phyloP scores from a whole-genome alignment of 768 basidiomycete genomes.

The Lentinus tigrinus region DNA sequence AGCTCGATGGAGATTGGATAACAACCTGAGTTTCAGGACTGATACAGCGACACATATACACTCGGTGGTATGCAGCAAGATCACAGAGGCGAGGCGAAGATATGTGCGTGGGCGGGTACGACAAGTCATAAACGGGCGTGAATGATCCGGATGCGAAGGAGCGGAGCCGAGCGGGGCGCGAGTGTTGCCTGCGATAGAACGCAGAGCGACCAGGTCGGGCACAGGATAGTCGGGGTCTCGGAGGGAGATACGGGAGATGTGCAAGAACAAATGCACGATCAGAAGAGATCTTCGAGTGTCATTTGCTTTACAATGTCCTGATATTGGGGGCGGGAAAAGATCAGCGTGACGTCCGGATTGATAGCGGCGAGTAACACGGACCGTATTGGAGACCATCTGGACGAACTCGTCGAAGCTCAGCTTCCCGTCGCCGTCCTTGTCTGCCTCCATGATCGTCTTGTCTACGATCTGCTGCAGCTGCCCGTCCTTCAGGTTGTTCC shows the following conservation, averaged over 20 bases:
- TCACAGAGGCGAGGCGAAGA: constrained; percentile 2
- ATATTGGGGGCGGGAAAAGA: no score
- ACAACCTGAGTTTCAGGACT: constrained; percentile 10
- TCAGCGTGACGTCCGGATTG: background rate
- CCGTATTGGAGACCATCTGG: constrained; percentile 95
- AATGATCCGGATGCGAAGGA: background rate
- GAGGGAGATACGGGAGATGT: background rate
- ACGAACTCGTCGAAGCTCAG: constrained; percentile 97
- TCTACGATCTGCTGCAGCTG: constrained; percentile 99
- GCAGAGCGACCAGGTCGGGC: constrained; percentile 3
- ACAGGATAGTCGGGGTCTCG: constrained; percentile 7
- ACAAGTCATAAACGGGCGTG: background rate
- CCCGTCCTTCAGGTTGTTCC: constrained; percentile 98
- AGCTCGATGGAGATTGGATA: constrained; percentile 1
- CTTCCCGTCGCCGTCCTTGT: constrained; percentile 97
- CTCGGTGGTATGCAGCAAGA: constrained; percentile 16
- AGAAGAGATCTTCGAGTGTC: constrained; percentile 94
- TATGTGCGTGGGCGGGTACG: background rate
- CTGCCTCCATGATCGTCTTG: constrained; percentile 99
- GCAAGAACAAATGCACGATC: background rate
- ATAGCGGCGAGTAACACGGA: constrained; percentile 35
- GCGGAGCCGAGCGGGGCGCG: background rate
- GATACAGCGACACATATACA: constrained; percentile 20
- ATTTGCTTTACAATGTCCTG: constrained; percentile 99
- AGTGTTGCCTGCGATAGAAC: background rate